These are phyloP conservation scores for Myxozyma mucilagina DNA, from an alignment of 805 yeast genomes.

Conservation along the genomic window DNA sequence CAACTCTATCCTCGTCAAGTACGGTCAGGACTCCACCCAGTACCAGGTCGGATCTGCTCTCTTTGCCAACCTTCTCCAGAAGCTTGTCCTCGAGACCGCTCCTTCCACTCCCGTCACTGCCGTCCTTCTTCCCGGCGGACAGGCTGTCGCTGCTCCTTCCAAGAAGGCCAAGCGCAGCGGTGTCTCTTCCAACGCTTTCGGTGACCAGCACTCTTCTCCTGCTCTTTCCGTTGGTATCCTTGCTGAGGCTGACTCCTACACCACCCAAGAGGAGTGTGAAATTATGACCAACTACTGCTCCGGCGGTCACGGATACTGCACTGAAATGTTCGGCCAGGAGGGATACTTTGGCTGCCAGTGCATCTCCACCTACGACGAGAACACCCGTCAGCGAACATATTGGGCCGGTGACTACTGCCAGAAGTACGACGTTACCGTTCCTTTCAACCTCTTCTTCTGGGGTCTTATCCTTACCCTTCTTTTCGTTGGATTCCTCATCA, in stretches of 20 bases:
- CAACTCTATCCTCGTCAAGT: constrained; percentile 22
- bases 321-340: constrained; percentile 34
- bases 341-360: constrained; percentile 42
- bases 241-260: constrained; percentile 29
- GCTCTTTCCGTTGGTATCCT: constrained; percentile 30
- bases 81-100: constrained; percentile 30
- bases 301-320: constrained; percentile 43
- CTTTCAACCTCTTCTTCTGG: constrained; percentile 72
- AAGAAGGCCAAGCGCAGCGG: constrained; percentile 31
- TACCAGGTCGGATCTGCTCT: constrained; percentile 27
- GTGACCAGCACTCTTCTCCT: constrained; percentile 31
- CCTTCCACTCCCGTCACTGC: constrained; percentile 30
- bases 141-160: constrained; percentile 13
- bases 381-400: constrained; percentile 38
- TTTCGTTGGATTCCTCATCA: constrained; percentile 50
- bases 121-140: constrained; percentile 29
- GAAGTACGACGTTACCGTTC: constrained; percentile 65
- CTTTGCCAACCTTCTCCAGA: constrained; percentile 30
- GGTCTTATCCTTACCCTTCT: constrained; percentile 38
- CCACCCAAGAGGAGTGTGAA: constrained; percentile 39
- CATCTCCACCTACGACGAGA: constrained; percentile 36
- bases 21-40: constrained; percentile 30
- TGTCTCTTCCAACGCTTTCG: constrained; percentile 26
- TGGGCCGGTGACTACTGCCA: constrained; percentile 56
- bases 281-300: constrained; percentile 41